These are phyloP conservation scores for Euryodendron excelsum DNA, from an alignment of 148 eudicot genomes.

Conservation along the genomic window DNA sequence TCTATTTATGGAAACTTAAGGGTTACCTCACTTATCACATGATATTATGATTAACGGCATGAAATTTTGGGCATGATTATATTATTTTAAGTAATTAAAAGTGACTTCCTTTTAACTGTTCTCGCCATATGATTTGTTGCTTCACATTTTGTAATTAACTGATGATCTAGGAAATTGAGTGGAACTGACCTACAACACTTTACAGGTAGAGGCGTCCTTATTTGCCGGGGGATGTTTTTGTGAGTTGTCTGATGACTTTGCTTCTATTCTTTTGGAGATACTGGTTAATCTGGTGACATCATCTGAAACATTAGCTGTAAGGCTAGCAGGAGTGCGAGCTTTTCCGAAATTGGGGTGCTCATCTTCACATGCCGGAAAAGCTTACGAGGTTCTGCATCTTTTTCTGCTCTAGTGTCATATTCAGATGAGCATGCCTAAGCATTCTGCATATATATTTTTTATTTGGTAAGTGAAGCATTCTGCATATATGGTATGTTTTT, in stretches of 20 bases:
- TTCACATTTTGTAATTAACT: not conserved
- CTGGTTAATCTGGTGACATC: conserved; percentile 41
- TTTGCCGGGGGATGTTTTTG: conserved; percentile 81
- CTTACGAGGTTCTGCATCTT: conserved; percentile 58
- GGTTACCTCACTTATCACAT: not conserved
- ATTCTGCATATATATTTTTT: not conserved
- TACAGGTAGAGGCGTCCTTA: conserved; percentile 75
- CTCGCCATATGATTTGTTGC: not conserved
- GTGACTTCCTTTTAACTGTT: not conserved
- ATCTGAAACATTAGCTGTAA: conserved; percentile 38
- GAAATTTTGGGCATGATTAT: not conserved
- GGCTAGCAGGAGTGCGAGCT: conserved; percentile 51
- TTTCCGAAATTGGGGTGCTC: conserved; percentile 57
- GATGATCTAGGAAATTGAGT: not conserved
- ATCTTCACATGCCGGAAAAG: conserved; percentile 43
- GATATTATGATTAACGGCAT: not conserved
- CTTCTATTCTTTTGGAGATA: conserved; percentile 62
- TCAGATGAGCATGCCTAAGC: not conserved
- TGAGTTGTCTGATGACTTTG: conserved; percentile 76
- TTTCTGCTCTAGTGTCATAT: conserved; percentile 7
- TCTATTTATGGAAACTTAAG: not conserved
- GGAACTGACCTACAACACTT: not conserved
- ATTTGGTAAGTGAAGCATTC: not conserved
- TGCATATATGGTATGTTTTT: not conserved
- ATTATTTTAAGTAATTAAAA: not conserved